Evolutionary conservation across 441 rosid genomes (phyloP), one percentile per base, ranked within the genome.

Genomic region (Raphanus hybrid): DNA sequence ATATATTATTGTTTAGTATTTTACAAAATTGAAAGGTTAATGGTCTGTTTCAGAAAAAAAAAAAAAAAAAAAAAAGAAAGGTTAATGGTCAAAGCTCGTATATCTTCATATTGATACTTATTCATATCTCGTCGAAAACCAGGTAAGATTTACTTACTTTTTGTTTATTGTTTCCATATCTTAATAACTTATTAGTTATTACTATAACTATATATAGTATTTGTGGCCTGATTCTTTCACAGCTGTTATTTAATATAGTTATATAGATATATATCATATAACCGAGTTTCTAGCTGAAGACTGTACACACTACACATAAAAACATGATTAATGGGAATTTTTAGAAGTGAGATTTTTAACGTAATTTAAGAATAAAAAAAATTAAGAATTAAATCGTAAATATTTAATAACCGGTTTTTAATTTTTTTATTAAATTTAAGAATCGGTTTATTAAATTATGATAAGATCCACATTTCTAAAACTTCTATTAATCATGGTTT

Each of bases 61-160:
- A n/a, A n/a, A n/a, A n/a, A n/a, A n/a, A n/a, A n/a, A n/a, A n/a
- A n/a, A n/a, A n/a, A n/a, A n/a, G 37, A 57, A 37, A 43, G 43
- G 67, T 71, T 59, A 71, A 43, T 59, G 67, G 67, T 43, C 75
- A 23, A 61, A 60, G 8, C 43, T 70, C 35, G 15, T 26, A 5
- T 16, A 15, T 14, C 1, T 45, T 59, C 29, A 52, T 26, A 43
- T 50, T 67, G 26, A 55, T 43, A 32, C 16, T 67, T 48, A 37
- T 60, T 48, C 32, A 34, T 68, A 34, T 16, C 14, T 52, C 50
- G 39, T 34, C 39, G 1, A 68, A 20, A n/a, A 50, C 64, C 63
- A 61, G 9, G 74, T 50, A 76, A 69, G 20, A 9, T 59, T 55
- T 75, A 18, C 68, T 37, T 18, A 23, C 0, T 16, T 64, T 64